These are phyloP conservation scores for Cordyceps pruinosa DNA, from an alignment of 2,329 filamentous ascomycete species.

Conservation along the genomic window DNA sequence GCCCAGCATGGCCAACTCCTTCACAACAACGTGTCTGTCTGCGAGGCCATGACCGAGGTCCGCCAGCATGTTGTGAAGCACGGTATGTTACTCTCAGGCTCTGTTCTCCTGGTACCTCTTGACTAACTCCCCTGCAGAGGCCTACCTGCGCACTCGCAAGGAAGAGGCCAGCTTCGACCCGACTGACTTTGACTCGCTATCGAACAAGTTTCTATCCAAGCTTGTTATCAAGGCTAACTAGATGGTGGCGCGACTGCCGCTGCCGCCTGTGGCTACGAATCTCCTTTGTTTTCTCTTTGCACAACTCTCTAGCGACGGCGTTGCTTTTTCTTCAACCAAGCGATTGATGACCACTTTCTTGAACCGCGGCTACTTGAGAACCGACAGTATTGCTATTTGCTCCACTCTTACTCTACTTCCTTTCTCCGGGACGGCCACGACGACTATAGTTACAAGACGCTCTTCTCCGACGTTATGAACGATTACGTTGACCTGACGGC, in stretches of 20 bases:
- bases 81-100: slow-evolving; percentile 57
- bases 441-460: slow-evolving; percentile 23
- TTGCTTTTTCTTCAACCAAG: slow-evolving; percentile 7
- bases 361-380: slow-evolving; percentile 10
- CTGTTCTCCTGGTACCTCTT: not conserved
- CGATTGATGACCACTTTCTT: slow-evolving; percentile 9
- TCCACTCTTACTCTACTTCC: slow-evolving; percentile 25
- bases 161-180: slow-evolving; percentile 74
- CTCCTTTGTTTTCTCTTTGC: slow-evolving; percentile 19
- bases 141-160: slow-evolving; percentile 74
- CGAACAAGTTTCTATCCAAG: slow-evolving; percentile 95
- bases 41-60: slow-evolving; percentile 94
- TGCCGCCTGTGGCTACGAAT: not conserved
- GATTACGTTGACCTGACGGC: slow-evolving; percentile 29
- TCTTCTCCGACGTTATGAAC: slow-evolving; percentile 23
- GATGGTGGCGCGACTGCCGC: slow-evolving; percentile 15
- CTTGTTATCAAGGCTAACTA: slow-evolving; percentile 92
- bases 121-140: slow-evolving; percentile 48
- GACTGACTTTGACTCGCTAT: slow-evolving; percentile 87
- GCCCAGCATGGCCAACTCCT: slow-evolving; percentile 83
- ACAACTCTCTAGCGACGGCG: slow-evolving; percentile 20
- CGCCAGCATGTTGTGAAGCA: slow-evolving; percentile 87
- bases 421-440: slow-evolving; percentile 27
- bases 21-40: slow-evolving; percentile 85
- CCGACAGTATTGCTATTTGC: slow-evolving; percentile 20